Conservation (phyloP, 257 asterid genomes). For the Forsythia viridissima region DNA sequence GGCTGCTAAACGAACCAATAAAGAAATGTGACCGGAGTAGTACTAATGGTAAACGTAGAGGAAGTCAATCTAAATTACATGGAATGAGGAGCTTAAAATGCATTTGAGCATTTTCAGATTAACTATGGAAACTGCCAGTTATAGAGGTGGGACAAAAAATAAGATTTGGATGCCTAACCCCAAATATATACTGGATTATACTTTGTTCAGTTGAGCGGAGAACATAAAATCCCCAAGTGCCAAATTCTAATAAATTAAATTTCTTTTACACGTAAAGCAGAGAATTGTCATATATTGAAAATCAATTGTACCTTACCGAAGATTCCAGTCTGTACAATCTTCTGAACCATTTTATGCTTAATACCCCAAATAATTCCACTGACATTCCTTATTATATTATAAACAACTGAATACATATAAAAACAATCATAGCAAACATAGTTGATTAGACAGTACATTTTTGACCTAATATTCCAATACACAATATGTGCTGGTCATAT, state of each 20-base stretch:
- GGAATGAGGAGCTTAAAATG: neutral
- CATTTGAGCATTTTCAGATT: neutral
- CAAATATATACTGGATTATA: neutral
- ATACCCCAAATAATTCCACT: neutral
- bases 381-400: neutral
- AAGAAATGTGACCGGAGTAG: neutral
- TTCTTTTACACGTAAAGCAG: neutral
- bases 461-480: neutral
- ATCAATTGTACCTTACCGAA: neutral
- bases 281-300: neutral
- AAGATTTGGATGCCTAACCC: neutral
- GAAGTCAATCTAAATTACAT: neutral
- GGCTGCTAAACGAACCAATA: neutral
- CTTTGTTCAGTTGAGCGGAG: neutral
- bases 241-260: neutral
- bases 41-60: neutral
- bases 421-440: neutral
- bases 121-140: neutral
- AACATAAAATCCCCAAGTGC: neutral
- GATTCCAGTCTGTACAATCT: neutral
- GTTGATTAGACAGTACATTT: neutral
- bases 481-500: slow-evolving; percentile 1
- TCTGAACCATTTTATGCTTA: neutral
- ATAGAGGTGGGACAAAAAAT: neutral
- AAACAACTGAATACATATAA: neutral